Base-by-base conservation (phyloP, 1,139 yeast genomes). In the Yamadazyma dushanensis region DNA sequence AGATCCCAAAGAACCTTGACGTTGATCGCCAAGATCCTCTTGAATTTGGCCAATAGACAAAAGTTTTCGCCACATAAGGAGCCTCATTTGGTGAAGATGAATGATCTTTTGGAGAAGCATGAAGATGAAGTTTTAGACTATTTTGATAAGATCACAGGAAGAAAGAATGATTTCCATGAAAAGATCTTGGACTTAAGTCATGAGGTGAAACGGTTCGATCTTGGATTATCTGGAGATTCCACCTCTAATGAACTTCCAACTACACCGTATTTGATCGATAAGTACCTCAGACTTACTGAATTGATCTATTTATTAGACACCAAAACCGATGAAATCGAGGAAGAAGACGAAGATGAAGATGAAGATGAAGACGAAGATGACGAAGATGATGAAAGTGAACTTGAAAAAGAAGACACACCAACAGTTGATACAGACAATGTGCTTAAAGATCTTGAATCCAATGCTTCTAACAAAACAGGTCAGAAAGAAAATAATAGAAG, bases 31-130 rank as follows among this genome's bases (percentile, higher is more conserved):
- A 92, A 92, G 53, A 72, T 87, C 16, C 57, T 90, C 29, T 75
- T 89, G 56, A 85, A 86, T 31, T 73, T 90, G 45, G 89, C 96
- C 2, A 90, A 85, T 47, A 63, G 95, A 32, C 80, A 81, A 26
- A 63, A 64, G 33, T 88, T 92, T 57, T 88, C 67, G 20, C 83
- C 54, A 44, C 86, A 76, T 36, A 90, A 89, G 53, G 97, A 90
- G 53, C 88, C 94, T 0, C 88, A 83, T 67, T 68, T 92, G 63
- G 70, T 76, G 19, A 70, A 66, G 22, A 73, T 90, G 78, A 90
- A 90, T 56, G 56, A 53, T 3, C 89, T 90, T 49, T 70, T 90
- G 31, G 67, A 70, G 2, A 64, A 63, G 14, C 83, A 84, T 50
- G 72, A 72, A 38, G 59, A 53, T 0, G 88, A 86, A 46, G 63